Evolutionary conservation across 1,284 basidiomycete species (phyloP).

Genomic region (Phellinidium pouzarii): DNA sequence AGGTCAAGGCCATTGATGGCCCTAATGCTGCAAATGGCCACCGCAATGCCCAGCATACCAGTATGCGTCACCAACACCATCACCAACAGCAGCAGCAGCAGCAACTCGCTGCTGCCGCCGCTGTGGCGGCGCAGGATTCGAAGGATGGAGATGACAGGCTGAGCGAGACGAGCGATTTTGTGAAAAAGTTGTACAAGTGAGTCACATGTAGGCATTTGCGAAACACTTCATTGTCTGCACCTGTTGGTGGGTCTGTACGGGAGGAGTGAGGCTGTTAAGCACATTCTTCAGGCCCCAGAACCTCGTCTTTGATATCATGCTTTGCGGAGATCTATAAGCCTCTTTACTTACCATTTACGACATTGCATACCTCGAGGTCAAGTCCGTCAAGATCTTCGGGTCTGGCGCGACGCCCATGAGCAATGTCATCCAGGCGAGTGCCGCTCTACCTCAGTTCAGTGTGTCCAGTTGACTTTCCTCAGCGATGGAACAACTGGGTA

Average conservation of each 20-base stretch:
- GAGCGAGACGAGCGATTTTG: slow-evolving; percentile 83
- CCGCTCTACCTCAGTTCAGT: not conserved
- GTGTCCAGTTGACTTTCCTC: not conserved
- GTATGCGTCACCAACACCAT: slow-evolving; percentile 1
- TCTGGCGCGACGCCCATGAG: slow-evolving; percentile 5
- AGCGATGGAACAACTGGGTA: no score
- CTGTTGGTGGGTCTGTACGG: no score
- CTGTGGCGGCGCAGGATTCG: slow-evolving; percentile 19
- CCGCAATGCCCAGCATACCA: not conserved
- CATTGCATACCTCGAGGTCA: slow-evolving; percentile 73
- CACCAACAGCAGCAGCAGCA: slow-evolving; percentile 4
- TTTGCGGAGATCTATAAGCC: slow-evolving; percentile 56
- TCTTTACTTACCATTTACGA: slow-evolving; percentile 57
- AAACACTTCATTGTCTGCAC: no score
- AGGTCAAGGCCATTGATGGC: slow-evolving; percentile 11
- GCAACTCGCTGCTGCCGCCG: not conserved
- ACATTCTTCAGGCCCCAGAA: slow-evolving; percentile 60
- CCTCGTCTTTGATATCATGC: slow-evolving; percentile 68
- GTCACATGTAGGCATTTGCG: no score
- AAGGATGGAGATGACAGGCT: slow-evolving; percentile 50
- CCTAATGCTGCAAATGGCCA: not conserved
- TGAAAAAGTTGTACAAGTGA: slow-evolving; percentile 92
- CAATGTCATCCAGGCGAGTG: slow-evolving; percentile 13
- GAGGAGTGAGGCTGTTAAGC: no score
- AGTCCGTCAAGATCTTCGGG: slow-evolving; percentile 37